Conservation (phyloP, 129 eudicot species). For the Dittrichia graveolens region DNA sequence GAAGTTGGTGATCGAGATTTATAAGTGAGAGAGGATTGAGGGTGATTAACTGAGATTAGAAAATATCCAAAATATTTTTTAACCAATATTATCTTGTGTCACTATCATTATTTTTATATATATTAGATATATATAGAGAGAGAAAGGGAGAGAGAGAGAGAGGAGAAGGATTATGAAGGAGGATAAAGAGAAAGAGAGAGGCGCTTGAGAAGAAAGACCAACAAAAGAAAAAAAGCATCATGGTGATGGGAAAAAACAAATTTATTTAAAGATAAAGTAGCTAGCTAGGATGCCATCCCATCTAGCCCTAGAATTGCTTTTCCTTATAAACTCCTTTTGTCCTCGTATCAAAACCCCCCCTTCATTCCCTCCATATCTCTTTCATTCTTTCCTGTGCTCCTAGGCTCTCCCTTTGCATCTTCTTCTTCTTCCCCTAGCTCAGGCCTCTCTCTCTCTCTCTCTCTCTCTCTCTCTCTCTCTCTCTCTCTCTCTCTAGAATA, state of each 20-base stretch:
- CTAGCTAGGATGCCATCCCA: constrained; percentile 1
- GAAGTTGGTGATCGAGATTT: no score
- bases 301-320: constrained; percentile 51
- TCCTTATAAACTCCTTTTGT: constrained; percentile 51
- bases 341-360: constrained; percentile 54
- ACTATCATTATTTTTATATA: no score
- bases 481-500: not conserved
- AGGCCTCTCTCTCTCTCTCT: constrained; percentile 20
- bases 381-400: constrained; percentile 17
- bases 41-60: no score
- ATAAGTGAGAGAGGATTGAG: no score
- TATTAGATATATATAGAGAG: no score
- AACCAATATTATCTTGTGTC: no score
- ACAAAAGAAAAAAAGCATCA: constrained; percentile 51
- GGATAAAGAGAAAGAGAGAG: constrained; percentile 27
- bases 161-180: constrained; percentile 28
- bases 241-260: constrained; percentile 40
- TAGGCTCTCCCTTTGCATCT: constrained; percentile 26
- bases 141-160: not conserved
- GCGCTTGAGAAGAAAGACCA: constrained; percentile 65
- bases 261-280: constrained; percentile 49
- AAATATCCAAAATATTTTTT: no score
- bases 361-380: constrained; percentile 25
- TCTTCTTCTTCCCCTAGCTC: constrained; percentile 10
- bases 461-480: constrained; percentile 13